A percentile compares a stretch with the other conserved stretches of the same genome.
These are phyloP conservation scores for Selaginella moellendorffii DNA, from an alignment of 75 land plant species.

Conservation along the genomic window DNA sequence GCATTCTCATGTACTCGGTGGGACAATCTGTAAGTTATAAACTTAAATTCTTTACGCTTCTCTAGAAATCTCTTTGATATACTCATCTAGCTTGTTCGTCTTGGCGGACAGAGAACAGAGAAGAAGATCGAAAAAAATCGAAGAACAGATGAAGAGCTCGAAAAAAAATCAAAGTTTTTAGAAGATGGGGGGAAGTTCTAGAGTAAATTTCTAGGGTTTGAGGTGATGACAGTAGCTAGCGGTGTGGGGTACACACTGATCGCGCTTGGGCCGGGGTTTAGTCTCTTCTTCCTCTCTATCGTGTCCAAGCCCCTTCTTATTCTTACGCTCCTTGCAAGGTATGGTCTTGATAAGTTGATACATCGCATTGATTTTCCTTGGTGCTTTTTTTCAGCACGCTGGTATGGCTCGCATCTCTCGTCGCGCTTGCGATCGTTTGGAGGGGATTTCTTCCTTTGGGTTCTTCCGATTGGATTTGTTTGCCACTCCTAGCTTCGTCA, in stretches of 20 bases:
- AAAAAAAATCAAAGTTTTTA: too few relatives aligned
- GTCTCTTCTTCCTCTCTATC: constrained; percentile 66
- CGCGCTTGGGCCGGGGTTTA: constrained; percentile 74
- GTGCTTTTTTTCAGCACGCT: constrained; percentile 45
- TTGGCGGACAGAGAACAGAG: too few relatives aligned
- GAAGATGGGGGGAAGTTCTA: too few relatives aligned
- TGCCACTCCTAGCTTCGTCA: constrained; percentile 43
- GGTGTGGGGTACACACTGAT: constrained; percentile 74
- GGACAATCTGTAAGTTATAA: background rate
- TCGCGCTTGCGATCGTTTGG: constrained; percentile 59
- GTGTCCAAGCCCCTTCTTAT: constrained; percentile 64
- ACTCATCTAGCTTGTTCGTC: too few relatives aligned
- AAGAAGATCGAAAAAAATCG: too few relatives aligned
- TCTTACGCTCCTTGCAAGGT: constrained; percentile 84
- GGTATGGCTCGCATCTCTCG: constrained; percentile 79
- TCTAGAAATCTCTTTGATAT: too few relatives aligned
- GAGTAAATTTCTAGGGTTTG: too few relatives aligned
- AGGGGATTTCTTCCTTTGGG: constrained; percentile 88
- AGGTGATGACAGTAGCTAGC: constrained; percentile 72
- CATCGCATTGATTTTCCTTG: constrained; percentile 54
- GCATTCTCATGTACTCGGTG: background rate
- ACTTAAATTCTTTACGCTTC: too few relatives aligned
- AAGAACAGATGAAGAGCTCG: too few relatives aligned
- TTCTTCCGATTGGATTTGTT: constrained; percentile 39
- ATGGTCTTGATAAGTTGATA: constrained; percentile 16